Evolutionary conservation across 2,329 filamentous ascomycete species (phyloP).

Genomic region (Sporothrix sp.): DNA sequence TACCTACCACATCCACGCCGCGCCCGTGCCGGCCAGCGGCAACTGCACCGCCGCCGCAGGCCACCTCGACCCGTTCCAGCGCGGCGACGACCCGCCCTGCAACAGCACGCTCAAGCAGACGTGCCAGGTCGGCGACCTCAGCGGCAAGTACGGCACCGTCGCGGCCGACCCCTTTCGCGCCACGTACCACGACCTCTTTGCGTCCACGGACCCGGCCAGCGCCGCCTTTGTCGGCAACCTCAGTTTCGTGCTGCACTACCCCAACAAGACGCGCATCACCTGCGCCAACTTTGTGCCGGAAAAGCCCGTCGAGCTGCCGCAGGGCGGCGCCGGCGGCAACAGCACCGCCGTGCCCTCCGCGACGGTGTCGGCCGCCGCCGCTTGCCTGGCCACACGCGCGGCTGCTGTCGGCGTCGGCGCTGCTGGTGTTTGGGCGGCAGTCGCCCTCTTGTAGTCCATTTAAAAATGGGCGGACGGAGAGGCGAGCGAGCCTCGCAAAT

Average conservation of each 20-base stretch:
- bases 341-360: slow-evolving; percentile 17
- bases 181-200: slow-evolving; percentile 47
- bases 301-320: slow-evolving; percentile 17
- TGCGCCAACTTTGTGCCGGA: slow-evolving; percentile 50
- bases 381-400: no score
- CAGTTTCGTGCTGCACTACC: slow-evolving; percentile 54
- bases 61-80: slow-evolving; percentile 62
- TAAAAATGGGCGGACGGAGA: no score
- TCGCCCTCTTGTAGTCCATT: no score
- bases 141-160: slow-evolving; percentile 62
- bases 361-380: background rate
- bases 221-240: slow-evolving; percentile 55
- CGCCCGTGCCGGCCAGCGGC: slow-evolving; percentile 52
- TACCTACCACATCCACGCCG: slow-evolving; percentile 61
- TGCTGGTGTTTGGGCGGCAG: no score
- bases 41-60: slow-evolving; percentile 60
- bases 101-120: slow-evolving; percentile 45
- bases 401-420: no score
- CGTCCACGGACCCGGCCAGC: slow-evolving; percentile 41
- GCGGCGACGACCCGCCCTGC: slow-evolving; percentile 54
- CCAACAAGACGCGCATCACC: slow-evolving; percentile 53
- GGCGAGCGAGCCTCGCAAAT: no score
- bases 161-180: slow-evolving; percentile 37
- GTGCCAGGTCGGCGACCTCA: slow-evolving; percentile 69
- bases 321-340: slow-evolving; percentile 10